These are phyloP conservation scores for Dillenia suffruticosa DNA, from an alignment of 164 flowering plant species.

Conservation along the genomic window DNA sequence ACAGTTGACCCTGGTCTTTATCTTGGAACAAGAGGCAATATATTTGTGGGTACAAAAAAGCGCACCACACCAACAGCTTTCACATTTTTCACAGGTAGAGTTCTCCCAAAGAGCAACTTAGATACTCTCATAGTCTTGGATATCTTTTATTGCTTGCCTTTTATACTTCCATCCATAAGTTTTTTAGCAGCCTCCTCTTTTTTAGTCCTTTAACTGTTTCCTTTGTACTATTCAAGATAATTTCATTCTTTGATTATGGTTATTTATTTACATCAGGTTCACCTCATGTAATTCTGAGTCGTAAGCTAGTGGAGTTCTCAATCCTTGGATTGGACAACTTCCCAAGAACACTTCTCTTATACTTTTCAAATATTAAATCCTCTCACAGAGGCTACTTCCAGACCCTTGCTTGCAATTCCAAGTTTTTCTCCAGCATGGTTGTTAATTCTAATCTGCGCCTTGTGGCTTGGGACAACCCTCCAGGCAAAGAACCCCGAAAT, in stretches of 20 bases:
- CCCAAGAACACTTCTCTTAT: conserved; percentile 27
- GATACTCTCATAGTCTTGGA: not conserved
- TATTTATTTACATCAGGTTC: conserved; percentile 15
- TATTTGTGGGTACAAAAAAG: conserved; percentile 15
- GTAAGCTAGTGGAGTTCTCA: conserved; percentile 22
- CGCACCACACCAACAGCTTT: conserved; percentile 19
- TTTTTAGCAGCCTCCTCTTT: not conserved
- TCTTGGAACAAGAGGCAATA: conserved; percentile 14
- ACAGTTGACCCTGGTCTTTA: conserved; percentile 30
- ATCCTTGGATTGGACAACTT: conserved; percentile 27
- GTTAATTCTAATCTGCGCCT: conserved; percentile 18
- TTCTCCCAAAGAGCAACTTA: not conserved
- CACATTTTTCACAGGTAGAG: conserved; percentile 22
- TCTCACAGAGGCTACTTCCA: conserved; percentile 22
- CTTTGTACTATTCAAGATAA: not conserved
- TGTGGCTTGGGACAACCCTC: conserved; percentile 16
- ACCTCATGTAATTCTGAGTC: conserved; percentile 18
- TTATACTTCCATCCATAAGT: not conserved
- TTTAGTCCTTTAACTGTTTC: not conserved
- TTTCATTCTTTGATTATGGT: not conserved
- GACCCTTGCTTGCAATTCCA: conserved; percentile 27
- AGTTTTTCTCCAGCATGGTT: conserved; percentile 4
- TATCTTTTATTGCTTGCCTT: not conserved
- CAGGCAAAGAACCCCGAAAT: conserved; percentile 12
- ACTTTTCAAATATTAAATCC: conserved; percentile 20